Evolutionary conservation across 2,329 filamentous ascomycete species (phyloP), one percentile per base, ranked within the genome.

Genomic region (Aspergillus unguis): DNA sequence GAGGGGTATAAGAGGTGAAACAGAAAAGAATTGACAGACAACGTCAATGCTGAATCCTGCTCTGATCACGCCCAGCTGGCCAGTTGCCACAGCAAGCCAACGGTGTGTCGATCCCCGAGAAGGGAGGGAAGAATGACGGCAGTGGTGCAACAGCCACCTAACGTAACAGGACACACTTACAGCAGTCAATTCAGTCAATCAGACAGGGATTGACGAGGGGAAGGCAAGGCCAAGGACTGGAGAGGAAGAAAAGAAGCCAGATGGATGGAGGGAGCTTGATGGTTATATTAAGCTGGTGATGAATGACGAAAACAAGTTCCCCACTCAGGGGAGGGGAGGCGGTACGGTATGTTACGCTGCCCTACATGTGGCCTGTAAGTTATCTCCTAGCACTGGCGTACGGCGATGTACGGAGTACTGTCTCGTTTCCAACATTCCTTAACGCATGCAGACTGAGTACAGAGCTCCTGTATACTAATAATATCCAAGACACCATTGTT

Each of bases 21-120:
- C 17, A 17, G 17, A 17, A 17, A 17, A 17, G 17, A 17, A 17
- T 17, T 17, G 17, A 17, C 17, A 17, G 17, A 17, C 17, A 17
- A 17, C 17, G 17, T 17, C 17, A 17, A 17, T 17, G 17, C 17
- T 17, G 17, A 17, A 17, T 17, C 17, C 17, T 17, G 17, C 17
- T 17, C 17, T 17, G 17, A 17, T 17, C 17, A 17, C 17, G 17
- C 1, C 17, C 17, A 17, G 17, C 17, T 17, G 17, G 17, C 47
- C 47, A 44, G 52, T 64, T 57, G 62, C 62, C 62, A 66, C 61
- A 36, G 26, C 47, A 55, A 44, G 54, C 23, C 17, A 52, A 53
- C 36, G 46, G 46, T 48, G 46, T 48, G 64, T 62, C 61, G 64
- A 67, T 67, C 64, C 55, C 52, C 55, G 52, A 50, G 50, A 40